Conservation (phyloP, 345 rosid genomes). For the Noccaea bulbosa region DNA sequence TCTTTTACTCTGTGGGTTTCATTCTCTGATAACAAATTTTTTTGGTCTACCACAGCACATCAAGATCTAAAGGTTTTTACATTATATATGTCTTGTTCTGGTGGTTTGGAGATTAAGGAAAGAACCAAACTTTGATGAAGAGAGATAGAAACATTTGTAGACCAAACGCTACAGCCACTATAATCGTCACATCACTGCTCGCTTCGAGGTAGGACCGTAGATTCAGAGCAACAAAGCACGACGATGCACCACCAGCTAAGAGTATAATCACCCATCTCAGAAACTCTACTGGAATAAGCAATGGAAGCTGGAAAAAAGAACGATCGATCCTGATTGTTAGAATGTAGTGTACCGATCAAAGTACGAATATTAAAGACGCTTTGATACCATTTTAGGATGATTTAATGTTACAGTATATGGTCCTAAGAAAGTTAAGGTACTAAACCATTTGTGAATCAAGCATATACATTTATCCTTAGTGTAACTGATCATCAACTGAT, state of each 20-base stretch:
- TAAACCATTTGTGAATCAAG: neutral
- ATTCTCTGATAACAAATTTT: slow-evolving; percentile 19
- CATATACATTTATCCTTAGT: too few relatives aligned
- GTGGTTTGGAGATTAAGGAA: slow-evolving; percentile 57
- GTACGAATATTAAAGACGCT: neutral
- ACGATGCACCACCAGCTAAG: slow-evolving; percentile 64
- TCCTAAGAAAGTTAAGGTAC: slow-evolving; percentile 1
- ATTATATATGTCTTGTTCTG: slow-evolving; percentile 14
- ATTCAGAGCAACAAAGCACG: slow-evolving; percentile 75
- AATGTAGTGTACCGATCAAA: slow-evolving; percentile 7
- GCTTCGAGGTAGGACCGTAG: slow-evolving; percentile 59
- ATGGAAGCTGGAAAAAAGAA: slow-evolving; percentile 60
- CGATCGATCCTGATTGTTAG: slow-evolving; percentile 6
- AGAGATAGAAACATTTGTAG: slow-evolving; percentile 83
- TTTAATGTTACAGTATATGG: neutral
- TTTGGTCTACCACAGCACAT: slow-evolving; percentile 29
- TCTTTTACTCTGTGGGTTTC: slow-evolving; percentile 29
- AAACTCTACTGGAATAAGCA: slow-evolving; percentile 80
- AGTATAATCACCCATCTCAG: slow-evolving; percentile 87
- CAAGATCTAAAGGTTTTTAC: slow-evolving; percentile 38
- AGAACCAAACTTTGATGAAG: slow-evolving; percentile 95
- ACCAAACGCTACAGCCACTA: slow-evolving; percentile 64
- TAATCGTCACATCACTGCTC: slow-evolving; percentile 54
- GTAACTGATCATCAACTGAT: too few relatives aligned
- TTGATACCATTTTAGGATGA: neutral